Evolutionary conservation across 345 rosid species (phyloP).

Genomic region (Gossypium australe): DNA sequence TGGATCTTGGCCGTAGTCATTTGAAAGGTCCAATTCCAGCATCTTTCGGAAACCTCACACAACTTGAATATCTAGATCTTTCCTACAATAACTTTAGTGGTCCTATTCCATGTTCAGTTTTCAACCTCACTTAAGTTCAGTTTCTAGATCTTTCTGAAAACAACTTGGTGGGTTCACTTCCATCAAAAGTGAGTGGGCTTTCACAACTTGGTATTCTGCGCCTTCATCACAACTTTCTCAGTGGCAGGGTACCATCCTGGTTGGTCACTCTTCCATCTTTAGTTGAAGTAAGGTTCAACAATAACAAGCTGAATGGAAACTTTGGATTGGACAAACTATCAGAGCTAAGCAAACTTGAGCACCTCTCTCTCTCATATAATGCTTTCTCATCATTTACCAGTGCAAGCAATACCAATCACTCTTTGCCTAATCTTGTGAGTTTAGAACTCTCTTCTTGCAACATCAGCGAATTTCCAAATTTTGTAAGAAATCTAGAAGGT

Average conservation of each 20-base stretch:
- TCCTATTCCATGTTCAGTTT: not conserved
- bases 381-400: not conserved
- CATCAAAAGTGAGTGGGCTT: not conserved
- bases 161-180: not conserved
- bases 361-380: not conserved
- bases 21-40: conserved; percentile 8
- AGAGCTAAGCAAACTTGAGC: not conserved
- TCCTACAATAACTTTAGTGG: not conserved
- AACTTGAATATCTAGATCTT: not conserved
- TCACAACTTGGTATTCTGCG: not conserved
- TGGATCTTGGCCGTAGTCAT: not conserved
- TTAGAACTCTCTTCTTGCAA: not conserved
- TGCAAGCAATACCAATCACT: not conserved
- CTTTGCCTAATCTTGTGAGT: not conserved
- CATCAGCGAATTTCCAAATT: not conserved
- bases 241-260: not conserved
- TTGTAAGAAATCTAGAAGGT: not conserved
- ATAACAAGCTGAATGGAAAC: not conserved
- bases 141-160: not conserved
- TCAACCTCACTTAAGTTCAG: not conserved
- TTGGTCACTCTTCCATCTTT: conserved; percentile 2
- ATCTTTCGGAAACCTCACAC: not conserved
- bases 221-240: not conserved
- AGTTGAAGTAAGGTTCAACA: not conserved
- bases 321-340: not conserved